Evolutionary conservation across 331 rosid genomes (phyloP).

Genomic region (Quercus phellos): DNA sequence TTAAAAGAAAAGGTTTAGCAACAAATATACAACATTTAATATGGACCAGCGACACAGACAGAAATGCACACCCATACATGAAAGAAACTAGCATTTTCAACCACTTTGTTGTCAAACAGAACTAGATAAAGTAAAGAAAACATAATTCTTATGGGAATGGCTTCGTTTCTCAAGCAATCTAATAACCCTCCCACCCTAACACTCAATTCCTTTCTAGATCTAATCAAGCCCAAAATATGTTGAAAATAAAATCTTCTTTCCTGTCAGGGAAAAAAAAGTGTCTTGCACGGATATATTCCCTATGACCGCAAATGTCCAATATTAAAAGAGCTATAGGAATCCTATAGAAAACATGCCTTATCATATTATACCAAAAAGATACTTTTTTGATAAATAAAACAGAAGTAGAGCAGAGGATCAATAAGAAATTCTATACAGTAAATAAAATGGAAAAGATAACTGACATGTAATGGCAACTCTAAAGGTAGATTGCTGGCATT

Average conservation of each 20-base stretch:
- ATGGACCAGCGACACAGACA: not conserved
- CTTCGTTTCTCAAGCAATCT: not conserved
- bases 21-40: not conserved
- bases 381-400: not conserved
- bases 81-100: not conserved
- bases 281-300: not conserved
- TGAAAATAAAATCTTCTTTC: not conserved
- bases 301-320: not conserved
- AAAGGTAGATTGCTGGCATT: slow-evolving; percentile 28
- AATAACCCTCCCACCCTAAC: not conserved
- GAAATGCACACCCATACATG: not conserved
- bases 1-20: not conserved
- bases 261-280: too few relatives aligned
- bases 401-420: not conserved
- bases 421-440: not conserved
- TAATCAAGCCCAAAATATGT: not conserved
- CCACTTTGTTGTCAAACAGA: not conserved
- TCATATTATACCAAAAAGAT: not conserved
- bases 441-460: slow-evolving; percentile 11
- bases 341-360: not conserved
- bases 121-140: not conserved
- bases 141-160: not conserved
- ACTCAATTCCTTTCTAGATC: not conserved
- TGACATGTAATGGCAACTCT: slow-evolving; percentile 49
- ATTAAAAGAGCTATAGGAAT: not conserved